Evolutionary conservation across 352 stramenopile genomes (phyloP), one percentile per base, ranked within the genome.

Genomic region (Phytophthora boehmeriae): DNA sequence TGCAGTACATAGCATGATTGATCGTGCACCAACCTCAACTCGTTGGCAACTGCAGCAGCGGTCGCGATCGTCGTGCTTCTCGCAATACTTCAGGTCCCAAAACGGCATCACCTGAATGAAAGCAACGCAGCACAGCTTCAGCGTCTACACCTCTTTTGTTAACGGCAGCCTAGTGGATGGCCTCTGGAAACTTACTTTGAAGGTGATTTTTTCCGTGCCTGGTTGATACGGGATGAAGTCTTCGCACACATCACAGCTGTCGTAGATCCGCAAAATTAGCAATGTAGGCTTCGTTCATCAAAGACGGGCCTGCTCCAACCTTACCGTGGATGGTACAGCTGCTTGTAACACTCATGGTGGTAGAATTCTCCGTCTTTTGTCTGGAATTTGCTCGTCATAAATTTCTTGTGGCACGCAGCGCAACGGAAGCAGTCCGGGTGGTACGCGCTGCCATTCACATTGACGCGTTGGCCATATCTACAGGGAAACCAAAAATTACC

Each of bases 1-100:
- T 39, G 49, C 8, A 55, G 47, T 11, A 16, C 5, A 41, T 17
- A 11, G 11, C 19, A 17, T 20, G 38, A 56, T 20, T 48, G n/a
- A 16, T 20, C 44, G 5, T 39, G 10, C 28, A 62, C 67, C 19
- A 62, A 75, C 82, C 73, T 92, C 83, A 52, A 90, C 71, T 54
- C 83, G 80, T 43, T 88, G 74, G 65, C 83, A 92, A 52, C 80
- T 88, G 66, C 75, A 88, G 66, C 83, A 92, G 2, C 83, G 78
- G 20, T 79, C 81, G 50, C 77, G 61, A 35, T 80, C 66, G n/a
- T 90, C 79, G 44, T 92, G 83, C 19, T 75, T 54, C 2, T 76
- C 73, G 25, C 83, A 92, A 32, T 83, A 90, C 11, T 83, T 81
- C 48, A 78, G 63, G 25, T 88, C 66, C 71, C 80, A 85, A 50